Conservation (phyloP, 2,329 filamentous ascomycete species). For the Moelleriella libera region DNA sequence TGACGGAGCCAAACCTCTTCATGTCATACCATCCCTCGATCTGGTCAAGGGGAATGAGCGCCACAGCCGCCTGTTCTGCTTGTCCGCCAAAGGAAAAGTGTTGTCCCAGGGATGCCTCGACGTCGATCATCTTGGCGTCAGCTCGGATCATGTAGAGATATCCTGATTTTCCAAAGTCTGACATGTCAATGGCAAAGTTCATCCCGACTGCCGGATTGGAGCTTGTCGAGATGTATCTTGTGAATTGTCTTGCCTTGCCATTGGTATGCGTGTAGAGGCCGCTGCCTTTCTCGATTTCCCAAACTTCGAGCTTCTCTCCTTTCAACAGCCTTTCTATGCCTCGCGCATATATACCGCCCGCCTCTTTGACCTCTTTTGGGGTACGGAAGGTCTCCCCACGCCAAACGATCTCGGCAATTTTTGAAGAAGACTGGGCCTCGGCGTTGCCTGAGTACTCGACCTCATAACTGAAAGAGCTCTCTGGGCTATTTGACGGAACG, state of each 20-base stretch:
- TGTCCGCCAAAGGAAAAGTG: not conserved
- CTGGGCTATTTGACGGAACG: no score
- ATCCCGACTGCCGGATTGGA: not conserved
- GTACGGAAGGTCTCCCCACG: not conserved
- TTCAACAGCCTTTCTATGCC: not conserved
- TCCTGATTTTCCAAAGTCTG: not conserved
- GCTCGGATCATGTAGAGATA: not conserved
- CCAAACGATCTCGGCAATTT: no score
- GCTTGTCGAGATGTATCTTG: constrained; percentile 1
- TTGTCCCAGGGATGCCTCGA: not conserved
- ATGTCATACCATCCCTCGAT: not conserved
- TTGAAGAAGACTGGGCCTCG: no score
- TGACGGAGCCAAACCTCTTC: not conserved
- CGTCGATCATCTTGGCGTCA: not conserved
- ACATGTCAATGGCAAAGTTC: constrained; percentile 2
- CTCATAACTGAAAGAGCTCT: no score
- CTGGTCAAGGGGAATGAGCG: not conserved
- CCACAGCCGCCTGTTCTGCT: not conserved
- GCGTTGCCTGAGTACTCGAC: no score
- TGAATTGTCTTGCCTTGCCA: constrained; percentile 3
- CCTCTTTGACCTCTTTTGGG: not conserved
- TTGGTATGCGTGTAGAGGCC: constrained; percentile 3
- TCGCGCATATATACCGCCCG: not conserved
- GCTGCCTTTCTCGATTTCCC: not conserved
- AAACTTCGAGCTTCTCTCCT: not conserved